These are phyloP conservation scores for Oxyria digyna DNA, from an alignment of 148 eudicot genomes.

Conservation along the genomic window DNA sequence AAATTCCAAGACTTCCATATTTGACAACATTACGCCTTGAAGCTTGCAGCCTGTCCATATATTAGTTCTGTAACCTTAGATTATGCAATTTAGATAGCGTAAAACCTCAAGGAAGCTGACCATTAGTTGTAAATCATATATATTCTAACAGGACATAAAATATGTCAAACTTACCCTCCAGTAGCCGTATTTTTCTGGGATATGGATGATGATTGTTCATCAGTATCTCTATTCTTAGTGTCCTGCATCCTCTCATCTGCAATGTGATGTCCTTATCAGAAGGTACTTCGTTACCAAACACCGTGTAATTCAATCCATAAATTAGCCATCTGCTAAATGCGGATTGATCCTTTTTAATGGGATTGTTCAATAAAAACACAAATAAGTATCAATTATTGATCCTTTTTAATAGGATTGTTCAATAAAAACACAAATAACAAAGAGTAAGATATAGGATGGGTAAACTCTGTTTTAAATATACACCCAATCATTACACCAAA, in stretches of 20 bases:
- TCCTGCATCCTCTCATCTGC: constrained; percentile 81
- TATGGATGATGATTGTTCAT: constrained; percentile 21
- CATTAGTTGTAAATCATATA: background rate
- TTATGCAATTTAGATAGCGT: background rate
- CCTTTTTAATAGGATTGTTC: background rate
- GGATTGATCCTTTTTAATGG: background rate
- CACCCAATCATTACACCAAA: constrained; percentile 18
- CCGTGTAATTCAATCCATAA: constrained; percentile 3
- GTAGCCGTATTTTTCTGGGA: constrained; percentile 24
- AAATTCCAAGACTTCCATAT: constrained; percentile 84
- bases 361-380: background rate
- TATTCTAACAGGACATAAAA: background rate
- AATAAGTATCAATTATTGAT: background rate
- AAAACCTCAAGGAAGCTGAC: background rate
- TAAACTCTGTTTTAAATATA: constrained; percentile 12
- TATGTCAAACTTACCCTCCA: constrained; percentile 49
- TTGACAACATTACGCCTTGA: constrained; percentile 73
- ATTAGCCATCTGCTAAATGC: background rate
- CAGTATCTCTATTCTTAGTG: constrained; percentile 19
- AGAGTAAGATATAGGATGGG: constrained; percentile 5
- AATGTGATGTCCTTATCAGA: constrained; percentile 41
- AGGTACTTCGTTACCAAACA: constrained; percentile 11
- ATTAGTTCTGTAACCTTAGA: constrained; percentile 29
- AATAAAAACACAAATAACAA: background rate
- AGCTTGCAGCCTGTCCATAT: constrained; percentile 74